Evolutionary conservation across 371 early-diverging fungal species (phyloP).

Genomic region (Entomophthora muscae): DNA sequence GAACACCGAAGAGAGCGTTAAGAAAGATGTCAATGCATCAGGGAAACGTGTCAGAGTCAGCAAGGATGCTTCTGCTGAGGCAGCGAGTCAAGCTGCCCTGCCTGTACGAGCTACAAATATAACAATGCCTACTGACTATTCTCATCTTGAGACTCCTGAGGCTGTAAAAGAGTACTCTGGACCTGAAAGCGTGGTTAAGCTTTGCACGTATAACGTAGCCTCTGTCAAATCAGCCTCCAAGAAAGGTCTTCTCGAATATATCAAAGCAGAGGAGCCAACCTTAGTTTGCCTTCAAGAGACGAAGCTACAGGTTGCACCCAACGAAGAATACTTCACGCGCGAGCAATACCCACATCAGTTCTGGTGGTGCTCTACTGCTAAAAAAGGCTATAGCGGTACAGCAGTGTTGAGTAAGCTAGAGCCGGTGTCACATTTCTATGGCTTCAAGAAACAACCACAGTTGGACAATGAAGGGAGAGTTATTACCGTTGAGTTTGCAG

Average conservation of each 20-base stretch:
- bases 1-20: no score
- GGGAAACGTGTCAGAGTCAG: no score
- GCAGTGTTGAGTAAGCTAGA: slow-evolving; percentile 61
- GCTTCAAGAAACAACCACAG: slow-evolving; percentile 29
- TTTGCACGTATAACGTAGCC: slow-evolving; percentile 70
- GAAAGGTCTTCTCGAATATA: slow-evolving; percentile 60
- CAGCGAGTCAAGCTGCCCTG: no score
- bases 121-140: not conserved
- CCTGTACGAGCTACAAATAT: not conserved
- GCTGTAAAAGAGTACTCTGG: not conserved
- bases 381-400: slow-evolving; percentile 72
- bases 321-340: slow-evolving; percentile 25
- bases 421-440: slow-evolving; percentile 43
- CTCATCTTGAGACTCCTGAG: not conserved
- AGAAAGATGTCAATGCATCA: no score
- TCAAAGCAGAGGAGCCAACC: slow-evolving; percentile 67
- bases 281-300: slow-evolving; percentile 76
- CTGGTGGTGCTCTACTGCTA: slow-evolving; percentile 37
- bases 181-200: slow-evolving; percentile 22
- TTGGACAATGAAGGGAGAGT: slow-evolving; percentile 45
- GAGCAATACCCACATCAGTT: slow-evolving; percentile 49
- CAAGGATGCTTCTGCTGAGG: no score
- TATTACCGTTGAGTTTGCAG: slow-evolving; percentile 46
- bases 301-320: slow-evolving; percentile 24
- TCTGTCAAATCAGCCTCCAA: slow-evolving; percentile 50